These are phyloP conservation scores for Sclerotinia trifoliorum DNA, from an alignment of 2,329 filamentous ascomycete genomes.

Conservation along the genomic window DNA sequence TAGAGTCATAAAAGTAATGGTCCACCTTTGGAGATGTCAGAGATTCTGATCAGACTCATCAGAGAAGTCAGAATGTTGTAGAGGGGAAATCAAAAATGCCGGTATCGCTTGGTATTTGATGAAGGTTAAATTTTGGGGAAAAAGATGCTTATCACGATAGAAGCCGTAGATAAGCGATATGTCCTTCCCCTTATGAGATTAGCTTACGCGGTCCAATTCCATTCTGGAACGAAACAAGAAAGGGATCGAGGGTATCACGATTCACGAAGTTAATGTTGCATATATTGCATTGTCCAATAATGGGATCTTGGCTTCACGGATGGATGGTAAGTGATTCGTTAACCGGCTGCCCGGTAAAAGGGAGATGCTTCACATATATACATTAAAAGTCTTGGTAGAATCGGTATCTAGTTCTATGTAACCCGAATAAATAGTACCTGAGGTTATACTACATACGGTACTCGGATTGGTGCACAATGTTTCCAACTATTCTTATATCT, in stretches of 20 bases:
- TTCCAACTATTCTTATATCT: not conserved
- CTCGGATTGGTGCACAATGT: not conserved
- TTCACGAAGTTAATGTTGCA: not conserved
- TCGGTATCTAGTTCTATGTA: not conserved
- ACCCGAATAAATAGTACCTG: not conserved
- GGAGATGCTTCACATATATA: not conserved
- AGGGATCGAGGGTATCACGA: not conserved
- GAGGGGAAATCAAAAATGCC: not conserved
- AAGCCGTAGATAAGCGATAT: conserved; percentile 17
- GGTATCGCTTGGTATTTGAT: conserved; percentile 8
- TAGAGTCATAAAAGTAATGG: not conserved
- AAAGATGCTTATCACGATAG: conserved; percentile 12
- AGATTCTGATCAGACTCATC: too few species aligned
- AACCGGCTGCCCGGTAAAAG: conserved; percentile 1
- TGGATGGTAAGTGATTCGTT: not conserved
- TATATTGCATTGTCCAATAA: not conserved
- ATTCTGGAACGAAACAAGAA: not conserved
- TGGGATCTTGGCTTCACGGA: not conserved
- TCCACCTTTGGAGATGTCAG: not conserved
- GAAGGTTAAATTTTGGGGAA: not conserved
- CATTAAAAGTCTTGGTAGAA: not conserved
- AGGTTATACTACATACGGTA: not conserved
- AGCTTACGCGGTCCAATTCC: not conserved
- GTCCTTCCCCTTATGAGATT: not conserved
- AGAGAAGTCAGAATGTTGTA: not conserved